Evolutionary conservation across 1,284 basidiomycete species (phyloP).

Genomic region (Apiotrichum laibachii): DNA sequence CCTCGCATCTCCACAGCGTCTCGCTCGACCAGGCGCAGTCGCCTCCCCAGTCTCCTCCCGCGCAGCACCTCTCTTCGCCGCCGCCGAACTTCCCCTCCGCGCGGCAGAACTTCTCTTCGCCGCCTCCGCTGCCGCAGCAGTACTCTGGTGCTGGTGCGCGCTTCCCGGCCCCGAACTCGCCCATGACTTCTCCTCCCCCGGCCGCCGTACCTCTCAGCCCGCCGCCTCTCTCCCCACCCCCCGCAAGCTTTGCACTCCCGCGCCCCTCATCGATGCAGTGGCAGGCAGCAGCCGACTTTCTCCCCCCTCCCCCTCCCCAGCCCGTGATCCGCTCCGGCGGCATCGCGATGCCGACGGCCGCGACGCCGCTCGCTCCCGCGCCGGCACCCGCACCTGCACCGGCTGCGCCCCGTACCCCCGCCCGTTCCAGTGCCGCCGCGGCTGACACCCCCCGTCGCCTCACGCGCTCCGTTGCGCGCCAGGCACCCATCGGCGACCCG

Average conservation of each 20-base stretch:
- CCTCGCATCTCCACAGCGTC: conserved; percentile 26
- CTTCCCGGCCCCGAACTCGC: conserved; percentile 10
- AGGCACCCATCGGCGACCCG: conserved; percentile 40
- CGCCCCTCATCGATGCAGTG: conserved; percentile 43
- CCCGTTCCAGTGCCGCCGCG: not conserved
- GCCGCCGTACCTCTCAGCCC: conserved; percentile 21
- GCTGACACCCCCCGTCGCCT: conserved; percentile 38
- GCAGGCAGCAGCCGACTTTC: conserved; percentile 41
- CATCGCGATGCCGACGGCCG: conserved; percentile 29
- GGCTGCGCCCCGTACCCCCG: not conserved
- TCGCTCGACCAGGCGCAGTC: conserved; percentile 7
- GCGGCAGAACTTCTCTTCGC: conserved; percentile 2
- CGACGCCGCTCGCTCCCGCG: conserved; percentile 25
- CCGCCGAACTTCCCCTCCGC: not conserved
- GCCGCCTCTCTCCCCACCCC: conserved; percentile 12
- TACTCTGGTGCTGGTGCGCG: no score
- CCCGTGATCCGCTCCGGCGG: conserved; percentile 44
- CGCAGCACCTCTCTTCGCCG: conserved; percentile 11
- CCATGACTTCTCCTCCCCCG: conserved; percentile 16
- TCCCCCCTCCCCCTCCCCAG: conserved; percentile 49
- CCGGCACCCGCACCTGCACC: conserved; percentile 15
- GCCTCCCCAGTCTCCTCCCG: conserved; percentile 12
- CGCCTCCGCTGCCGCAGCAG: conserved; percentile 13
- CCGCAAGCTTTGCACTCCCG: conserved; percentile 32
- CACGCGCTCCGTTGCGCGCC: conserved; percentile 32